Base-by-base conservation (phyloP, 2,329 filamentous ascomycete genomes). In the Ophiostoma novo-ulmi region DNA sequence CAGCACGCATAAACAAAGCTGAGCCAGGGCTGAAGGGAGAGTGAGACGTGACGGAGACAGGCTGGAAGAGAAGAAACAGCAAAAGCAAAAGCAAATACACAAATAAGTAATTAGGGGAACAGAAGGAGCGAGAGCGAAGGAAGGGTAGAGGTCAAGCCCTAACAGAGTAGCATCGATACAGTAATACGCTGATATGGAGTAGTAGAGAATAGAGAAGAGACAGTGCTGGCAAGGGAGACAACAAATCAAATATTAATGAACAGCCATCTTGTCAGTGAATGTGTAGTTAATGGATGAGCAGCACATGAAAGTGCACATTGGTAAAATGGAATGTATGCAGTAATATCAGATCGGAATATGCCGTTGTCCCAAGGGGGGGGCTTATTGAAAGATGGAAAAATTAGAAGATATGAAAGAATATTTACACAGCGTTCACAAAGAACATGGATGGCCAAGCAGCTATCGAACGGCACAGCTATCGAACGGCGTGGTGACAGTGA, bases 11-110 rank as follows among this genome's bases (percentile, higher is more conserved):
- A 31, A 11, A 5, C 55, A 61, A 22, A 61, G 55, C 11, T 35
- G 58, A 11, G 3, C 26, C 26, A 63, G 58, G 58, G 52, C 52
- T 61, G n/a, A 48, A 41, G 36, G 69, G 36, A 63, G 52, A 55
- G 41, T 70, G 48, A 63, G 61, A 63, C 58, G 61, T 66, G 48
- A 39, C 39, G 36, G 31, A 55, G 67, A 69, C 10, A 36, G 39
- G 20, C 11, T 8, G n/a, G 20, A 55, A 22, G 7, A 55, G 7
- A 26, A 58, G 52, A 14, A 5, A 14, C 44, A 48, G 20, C 20
- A 48, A 17, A 17, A 48, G 20, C 44, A 31, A n/a, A 48, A 48
- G 41, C 41, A 38, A 10, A 38, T n/a, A n/a, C n/a, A n/a, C n/a
- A n/a, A n/a, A 48, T 3, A 48, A 48, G 44, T 20, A 48, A 48